Conservation (phyloP, 306 rosid genomes). For the Lathyrus aphaca region DNA sequence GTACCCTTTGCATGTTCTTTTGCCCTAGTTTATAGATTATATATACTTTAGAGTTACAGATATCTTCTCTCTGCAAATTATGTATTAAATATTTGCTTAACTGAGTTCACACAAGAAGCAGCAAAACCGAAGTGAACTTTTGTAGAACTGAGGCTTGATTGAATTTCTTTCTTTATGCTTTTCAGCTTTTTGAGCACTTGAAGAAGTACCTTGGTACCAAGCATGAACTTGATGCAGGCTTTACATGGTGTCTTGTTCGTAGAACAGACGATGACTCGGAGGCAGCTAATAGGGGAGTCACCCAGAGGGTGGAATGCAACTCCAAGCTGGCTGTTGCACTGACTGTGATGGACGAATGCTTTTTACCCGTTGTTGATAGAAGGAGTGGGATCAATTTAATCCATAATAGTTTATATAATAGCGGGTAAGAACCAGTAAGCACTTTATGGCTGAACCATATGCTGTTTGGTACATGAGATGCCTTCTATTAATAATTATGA, state of each 20-base stretch:
- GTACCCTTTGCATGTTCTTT: slow-evolving; percentile 54
- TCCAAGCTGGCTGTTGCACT: slow-evolving; percentile 94
- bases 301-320: slow-evolving; percentile 81
- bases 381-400: slow-evolving; percentile 94
- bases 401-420: slow-evolving; percentile 79
- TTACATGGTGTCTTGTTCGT: slow-evolving; percentile 85
- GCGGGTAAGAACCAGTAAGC: slow-evolving; percentile 67
- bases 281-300: slow-evolving; percentile 63
- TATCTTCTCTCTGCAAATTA: background rate
- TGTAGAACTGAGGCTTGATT: slow-evolving; percentile 15
- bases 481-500: background rate
- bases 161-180: slow-evolving; percentile 35
- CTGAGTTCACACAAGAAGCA: background rate
- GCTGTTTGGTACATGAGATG: slow-evolving; percentile 23
- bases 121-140: slow-evolving; percentile 12
- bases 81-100: slow-evolving; percentile 25
- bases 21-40: slow-evolving; percentile 45
- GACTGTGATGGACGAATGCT: slow-evolving; percentile 97
- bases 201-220: slow-evolving; percentile 84
- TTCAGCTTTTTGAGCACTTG: slow-evolving; percentile 83
- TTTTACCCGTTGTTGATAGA: slow-evolving; percentile 90
- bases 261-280: slow-evolving; percentile 77
- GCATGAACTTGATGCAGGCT: slow-evolving; percentile 93
- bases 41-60: slow-evolving; percentile 23
- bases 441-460: slow-evolving; percentile 1